Conservation (phyloP, 108 stramenopile genomes). For the Asterionellopsis glacialis region DNA sequence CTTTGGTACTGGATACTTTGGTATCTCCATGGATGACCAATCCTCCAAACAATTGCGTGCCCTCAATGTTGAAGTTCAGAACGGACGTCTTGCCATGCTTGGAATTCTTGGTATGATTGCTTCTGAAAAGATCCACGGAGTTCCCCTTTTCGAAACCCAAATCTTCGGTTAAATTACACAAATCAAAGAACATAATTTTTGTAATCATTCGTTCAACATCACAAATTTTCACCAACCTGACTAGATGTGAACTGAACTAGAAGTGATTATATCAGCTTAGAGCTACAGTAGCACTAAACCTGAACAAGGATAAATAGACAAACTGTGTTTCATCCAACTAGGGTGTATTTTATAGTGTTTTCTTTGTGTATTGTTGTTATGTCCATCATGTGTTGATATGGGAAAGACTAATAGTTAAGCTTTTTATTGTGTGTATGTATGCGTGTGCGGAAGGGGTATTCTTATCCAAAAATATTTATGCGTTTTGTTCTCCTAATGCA, state of each 20-base stretch:
- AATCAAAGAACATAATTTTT: not conserved
- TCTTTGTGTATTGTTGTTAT: not conserved
- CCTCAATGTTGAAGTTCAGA: slow-evolving; percentile 24
- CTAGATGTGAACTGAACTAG: not conserved
- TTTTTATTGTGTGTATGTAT: too few relatives aligned
- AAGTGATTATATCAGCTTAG: not conserved
- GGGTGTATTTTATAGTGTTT: not conserved
- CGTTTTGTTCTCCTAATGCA: too few relatives aligned
- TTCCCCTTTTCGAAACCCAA: slow-evolving; percentile 10
- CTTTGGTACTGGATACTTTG: slow-evolving; percentile 39
- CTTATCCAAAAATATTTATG: too few relatives aligned
- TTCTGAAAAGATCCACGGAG: slow-evolving; percentile 13
- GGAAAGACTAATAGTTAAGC: too few relatives aligned
- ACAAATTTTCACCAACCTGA: not conserved
- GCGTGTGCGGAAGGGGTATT: too few relatives aligned
- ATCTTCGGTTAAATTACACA: slow-evolving; percentile 3
- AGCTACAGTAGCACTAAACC: not conserved
- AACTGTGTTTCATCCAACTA: not conserved
- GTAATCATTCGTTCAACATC: not conserved
- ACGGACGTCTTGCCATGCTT: slow-evolving; percentile 57
- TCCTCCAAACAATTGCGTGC: slow-evolving; percentile 10
- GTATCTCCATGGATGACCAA: slow-evolving; percentile 21
- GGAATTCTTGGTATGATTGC: slow-evolving; percentile 34
- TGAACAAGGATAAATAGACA: not conserved
- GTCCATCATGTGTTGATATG: too few relatives aligned